Evolutionary conservation across 768 basidiomycete species (phyloP).

Genomic region (Jaapia argillacea): DNA sequence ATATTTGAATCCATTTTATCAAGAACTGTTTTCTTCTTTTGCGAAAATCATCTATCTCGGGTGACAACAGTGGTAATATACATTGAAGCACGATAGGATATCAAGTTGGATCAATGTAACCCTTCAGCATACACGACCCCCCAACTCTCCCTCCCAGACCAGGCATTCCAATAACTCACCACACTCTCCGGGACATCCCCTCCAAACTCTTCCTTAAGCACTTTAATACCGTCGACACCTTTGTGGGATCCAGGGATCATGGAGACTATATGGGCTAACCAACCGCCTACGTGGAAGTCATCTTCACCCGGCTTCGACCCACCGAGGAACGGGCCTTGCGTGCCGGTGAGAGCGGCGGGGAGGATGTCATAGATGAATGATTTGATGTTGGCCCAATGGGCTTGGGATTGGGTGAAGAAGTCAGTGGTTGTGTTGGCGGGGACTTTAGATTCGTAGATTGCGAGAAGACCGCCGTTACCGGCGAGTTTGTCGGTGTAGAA

Average conservation of each 20-base stretch:
- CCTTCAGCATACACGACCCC: constrained; percentile 28
- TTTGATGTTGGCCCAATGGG: constrained; percentile 28
- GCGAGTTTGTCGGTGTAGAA: constrained; percentile 35
- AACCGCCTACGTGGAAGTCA: constrained; percentile 44
- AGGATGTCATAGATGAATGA: constrained; percentile 30
- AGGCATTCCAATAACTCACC: constrained; percentile 31
- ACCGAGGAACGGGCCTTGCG: constrained; percentile 32
- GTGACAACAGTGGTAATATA: no score
- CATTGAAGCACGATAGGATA: no score
- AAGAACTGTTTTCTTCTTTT: no score
- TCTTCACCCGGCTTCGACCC: constrained; percentile 39
- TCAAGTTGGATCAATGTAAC: constrained; percentile 38
- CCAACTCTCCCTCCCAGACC: constrained; percentile 36
- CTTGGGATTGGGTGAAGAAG: constrained; percentile 29
- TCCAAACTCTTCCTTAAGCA: constrained; percentile 30
- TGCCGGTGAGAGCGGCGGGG: constrained; percentile 25
- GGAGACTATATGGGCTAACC: constrained; percentile 40
- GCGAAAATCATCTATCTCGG: no score
- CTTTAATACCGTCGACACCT: constrained; percentile 25
- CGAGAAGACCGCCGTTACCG: constrained; percentile 28
- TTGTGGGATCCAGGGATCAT: constrained; percentile 25
- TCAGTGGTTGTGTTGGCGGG: constrained; percentile 21
- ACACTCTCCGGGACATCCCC: constrained; percentile 27
- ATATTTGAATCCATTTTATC: no score
- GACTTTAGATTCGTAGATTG: constrained; percentile 30